Conservation (phyloP, 1,139 yeast genomes). For the Protomyces inouyei region DNA sequence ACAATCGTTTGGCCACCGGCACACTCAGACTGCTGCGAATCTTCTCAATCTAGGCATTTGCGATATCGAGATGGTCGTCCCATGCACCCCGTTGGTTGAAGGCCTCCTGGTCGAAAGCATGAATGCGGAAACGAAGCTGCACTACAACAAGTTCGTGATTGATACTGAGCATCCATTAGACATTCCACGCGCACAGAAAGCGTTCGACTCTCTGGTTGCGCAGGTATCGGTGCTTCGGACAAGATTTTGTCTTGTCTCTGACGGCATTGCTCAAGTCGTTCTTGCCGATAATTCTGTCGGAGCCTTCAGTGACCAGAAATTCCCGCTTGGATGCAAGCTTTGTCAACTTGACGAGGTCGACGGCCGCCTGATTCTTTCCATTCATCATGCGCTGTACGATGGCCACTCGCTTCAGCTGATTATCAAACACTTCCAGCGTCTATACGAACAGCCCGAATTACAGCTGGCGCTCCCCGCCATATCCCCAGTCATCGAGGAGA, state of each 20-base stretch:
- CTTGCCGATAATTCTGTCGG: constrained; percentile 1
- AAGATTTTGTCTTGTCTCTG: constrained; percentile 30
- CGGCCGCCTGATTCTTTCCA: constrained; percentile 11
- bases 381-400: constrained; percentile 34
- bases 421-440: constrained; percentile 27
- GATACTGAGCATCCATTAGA: constrained; percentile 24
- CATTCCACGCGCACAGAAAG: constrained; percentile 4
- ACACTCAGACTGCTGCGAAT: neutral
- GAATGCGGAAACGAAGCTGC: constrained; percentile 3
- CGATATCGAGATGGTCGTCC: constrained; percentile 31
- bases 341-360: neutral
- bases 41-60: constrained; percentile 20
- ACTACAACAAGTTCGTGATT: constrained; percentile 29
- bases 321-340: constrained; percentile 1
- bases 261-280: constrained; percentile 33
- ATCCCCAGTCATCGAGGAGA: neutral
- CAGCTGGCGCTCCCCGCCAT: neutral
- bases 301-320: neutral
- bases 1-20: neutral
- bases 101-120: constrained; percentile 33
- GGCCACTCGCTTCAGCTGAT: constrained; percentile 32
- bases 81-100: constrained; percentile 35
- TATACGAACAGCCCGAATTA: neutral
- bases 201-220: constrained; percentile 26
- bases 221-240: constrained; percentile 30